Conservation (phyloP, 2,329 filamentous ascomycete genomes). For the Atkinsonella hypoxylon region DNA sequence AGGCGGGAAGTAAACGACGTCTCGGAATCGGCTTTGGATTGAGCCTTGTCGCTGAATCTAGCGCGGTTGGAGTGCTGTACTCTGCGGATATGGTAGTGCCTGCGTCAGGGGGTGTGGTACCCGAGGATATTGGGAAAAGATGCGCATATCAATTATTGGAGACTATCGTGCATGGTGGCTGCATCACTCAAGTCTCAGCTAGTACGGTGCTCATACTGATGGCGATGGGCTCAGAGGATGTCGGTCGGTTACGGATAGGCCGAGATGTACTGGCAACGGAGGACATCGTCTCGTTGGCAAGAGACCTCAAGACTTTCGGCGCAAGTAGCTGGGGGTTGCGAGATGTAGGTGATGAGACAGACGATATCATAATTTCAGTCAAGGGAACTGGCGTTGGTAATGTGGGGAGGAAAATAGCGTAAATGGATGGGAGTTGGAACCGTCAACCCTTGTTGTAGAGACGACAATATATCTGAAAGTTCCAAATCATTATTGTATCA, state of each 20-base stretch:
- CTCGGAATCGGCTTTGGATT: slow-evolving; percentile 87
- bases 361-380: slow-evolving; percentile 75
- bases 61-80: slow-evolving; percentile 66
- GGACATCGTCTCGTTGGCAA: slow-evolving; percentile 64
- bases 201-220: slow-evolving; percentile 74
- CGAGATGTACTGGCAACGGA: slow-evolving; percentile 73
- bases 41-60: slow-evolving; percentile 86
- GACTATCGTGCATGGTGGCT: slow-evolving; percentile 69
- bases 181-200: slow-evolving; percentile 59
- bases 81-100: slow-evolving; percentile 73
- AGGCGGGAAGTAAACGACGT: slow-evolving; percentile 43
- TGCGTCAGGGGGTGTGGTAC: slow-evolving; percentile 66
- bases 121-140: slow-evolving; percentile 80
- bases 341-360: slow-evolving; percentile 54
- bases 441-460: neutral
- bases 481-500: neutral
- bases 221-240: slow-evolving; percentile 96
- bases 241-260: slow-evolving; percentile 73
- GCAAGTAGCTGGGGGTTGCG: slow-evolving; percentile 83
- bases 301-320: slow-evolving; percentile 82
- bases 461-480: neutral
- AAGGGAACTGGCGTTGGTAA: slow-evolving; percentile 92
- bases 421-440: slow-evolving; percentile 11
- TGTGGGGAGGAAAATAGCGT: slow-evolving; percentile 78
- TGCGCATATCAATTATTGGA: slow-evolving; percentile 87